These are phyloP conservation scores for Capronia coronata DNA, from an alignment of 2,329 filamentous ascomycete species.

Conservation along the genomic window DNA sequence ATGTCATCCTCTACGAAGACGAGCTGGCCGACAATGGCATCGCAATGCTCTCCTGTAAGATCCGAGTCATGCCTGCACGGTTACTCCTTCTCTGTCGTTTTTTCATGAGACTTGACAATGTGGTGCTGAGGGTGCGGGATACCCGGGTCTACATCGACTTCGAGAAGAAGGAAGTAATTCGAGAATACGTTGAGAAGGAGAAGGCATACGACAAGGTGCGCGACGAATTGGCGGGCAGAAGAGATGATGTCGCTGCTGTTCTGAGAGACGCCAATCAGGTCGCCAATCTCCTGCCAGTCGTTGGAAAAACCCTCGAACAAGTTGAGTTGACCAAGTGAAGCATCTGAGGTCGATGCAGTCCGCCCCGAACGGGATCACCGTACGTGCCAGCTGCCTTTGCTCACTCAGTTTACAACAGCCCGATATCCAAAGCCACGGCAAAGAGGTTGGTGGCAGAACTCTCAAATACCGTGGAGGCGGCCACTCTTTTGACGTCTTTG, in stretches of 20 bases:
- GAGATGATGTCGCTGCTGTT: constrained; percentile 68
- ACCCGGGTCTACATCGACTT: constrained; percentile 92
- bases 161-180: constrained; percentile 65
- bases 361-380: neutral
- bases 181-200: constrained; percentile 88
- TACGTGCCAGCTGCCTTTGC: neutral
- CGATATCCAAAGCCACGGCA: too few species aligned
- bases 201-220: constrained; percentile 70
- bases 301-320: constrained; percentile 61
- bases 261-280: constrained; percentile 75
- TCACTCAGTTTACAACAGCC: neutral
- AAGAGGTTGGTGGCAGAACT: too few species aligned
- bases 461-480: too few species aligned
- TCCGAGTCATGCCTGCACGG: constrained; percentile 84
- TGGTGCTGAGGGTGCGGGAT: constrained; percentile 79
- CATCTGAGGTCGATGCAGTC: neutral
- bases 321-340: constrained; percentile 32
- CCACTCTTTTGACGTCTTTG: too few species aligned
- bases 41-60: constrained; percentile 79
- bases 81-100: constrained; percentile 78
- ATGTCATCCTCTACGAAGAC: constrained; percentile 93
- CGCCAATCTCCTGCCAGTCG: constrained; percentile 60
- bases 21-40: constrained; percentile 98
- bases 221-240: constrained; percentile 55
- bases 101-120: constrained; percentile 89